Percentiles rank a stretch among this genome's conserved stretches.
Conservation (phyloP, 768 basidiomycete species). For the Mrakia blollopis region DNA sequence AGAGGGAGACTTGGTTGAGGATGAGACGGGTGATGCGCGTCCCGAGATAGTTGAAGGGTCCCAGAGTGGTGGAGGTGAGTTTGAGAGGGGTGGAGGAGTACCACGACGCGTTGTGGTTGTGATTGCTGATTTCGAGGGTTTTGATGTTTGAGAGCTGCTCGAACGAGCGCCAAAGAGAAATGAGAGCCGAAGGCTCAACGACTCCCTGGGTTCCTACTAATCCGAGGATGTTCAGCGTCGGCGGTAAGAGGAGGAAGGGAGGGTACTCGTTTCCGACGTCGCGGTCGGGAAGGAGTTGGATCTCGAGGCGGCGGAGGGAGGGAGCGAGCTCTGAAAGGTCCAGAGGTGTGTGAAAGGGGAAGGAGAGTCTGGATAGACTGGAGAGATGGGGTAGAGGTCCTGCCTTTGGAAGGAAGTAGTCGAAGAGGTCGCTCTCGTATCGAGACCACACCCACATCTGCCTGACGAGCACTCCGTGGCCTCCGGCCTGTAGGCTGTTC, state of each 20-base stretch:
- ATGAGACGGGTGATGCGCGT: background rate
- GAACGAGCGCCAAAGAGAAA: too few species aligned
- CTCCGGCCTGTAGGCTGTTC: background rate
- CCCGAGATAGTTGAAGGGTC: background rate
- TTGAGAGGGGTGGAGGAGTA: too few species aligned
- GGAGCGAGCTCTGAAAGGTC: background rate
- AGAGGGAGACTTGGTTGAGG: background rate
- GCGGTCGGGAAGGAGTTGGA: background rate
- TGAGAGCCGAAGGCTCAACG: too few species aligned
- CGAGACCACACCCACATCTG: background rate
- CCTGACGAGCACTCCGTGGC: background rate
- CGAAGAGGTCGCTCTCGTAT: background rate
- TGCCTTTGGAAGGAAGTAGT: background rate
- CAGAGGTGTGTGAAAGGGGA: background rate
- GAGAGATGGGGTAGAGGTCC: background rate
- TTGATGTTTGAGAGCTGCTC: too few species aligned
- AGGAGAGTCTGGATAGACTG: background rate
- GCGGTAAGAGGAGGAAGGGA: background rate
- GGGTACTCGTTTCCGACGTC: too few species aligned
- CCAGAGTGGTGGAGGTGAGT: background rate
- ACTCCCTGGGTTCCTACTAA: too few species aligned
- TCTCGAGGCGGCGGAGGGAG: background rate
- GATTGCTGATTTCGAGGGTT: too few species aligned
- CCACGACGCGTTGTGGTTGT: too few species aligned
- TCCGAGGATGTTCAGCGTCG: too few species aligned